Percentiles rank a stretch among this genome's conserved stretches.
Evolutionary conservation across 257 asterid genomes (phyloP).

Genomic region (Ligustrum vulgare): DNA sequence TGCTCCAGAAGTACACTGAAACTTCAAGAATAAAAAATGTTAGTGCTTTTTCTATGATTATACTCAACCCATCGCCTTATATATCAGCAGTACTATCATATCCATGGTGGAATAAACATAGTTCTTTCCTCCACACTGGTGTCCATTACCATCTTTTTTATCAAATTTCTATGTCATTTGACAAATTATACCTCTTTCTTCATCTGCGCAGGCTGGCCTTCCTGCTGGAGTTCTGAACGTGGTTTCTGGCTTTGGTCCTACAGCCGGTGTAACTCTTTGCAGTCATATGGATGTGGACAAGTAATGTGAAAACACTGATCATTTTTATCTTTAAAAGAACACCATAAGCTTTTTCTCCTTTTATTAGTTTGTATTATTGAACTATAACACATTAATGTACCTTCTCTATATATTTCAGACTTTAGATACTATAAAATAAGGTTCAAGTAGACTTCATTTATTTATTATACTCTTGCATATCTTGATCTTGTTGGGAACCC

Average conservation of each 20-base stretch:
- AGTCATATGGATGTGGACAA: slow-evolving; percentile 98
- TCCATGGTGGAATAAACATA: neutral
- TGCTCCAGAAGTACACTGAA: neutral
- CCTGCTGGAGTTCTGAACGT: slow-evolving; percentile 87
- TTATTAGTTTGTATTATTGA: too few relatives aligned
- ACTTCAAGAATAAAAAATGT: neutral
- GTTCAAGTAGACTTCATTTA: neutral
- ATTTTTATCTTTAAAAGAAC: neutral
- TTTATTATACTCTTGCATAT: slow-evolving; percentile 2
- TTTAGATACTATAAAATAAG: neutral
- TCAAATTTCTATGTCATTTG: neutral
- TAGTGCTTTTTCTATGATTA: neutral
- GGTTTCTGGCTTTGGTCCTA: slow-evolving; percentile 87
- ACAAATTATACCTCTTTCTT: slow-evolving; percentile 14
- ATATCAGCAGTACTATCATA: neutral
- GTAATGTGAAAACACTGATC: slow-evolving; percentile 30
- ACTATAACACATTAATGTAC: neutral
- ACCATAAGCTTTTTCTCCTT: too few relatives aligned
- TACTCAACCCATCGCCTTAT: neutral
- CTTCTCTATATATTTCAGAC: neutral
- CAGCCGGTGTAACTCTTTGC: slow-evolving; percentile 96
- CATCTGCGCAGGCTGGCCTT: slow-evolving; percentile 81
- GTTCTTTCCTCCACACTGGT: neutral
- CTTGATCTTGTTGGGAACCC: slow-evolving; percentile 11
- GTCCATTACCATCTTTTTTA: neutral